These are phyloP conservation scores for Acacia crassicarpa DNA, from an alignment of 306 rosid species.

Conservation along the genomic window DNA sequence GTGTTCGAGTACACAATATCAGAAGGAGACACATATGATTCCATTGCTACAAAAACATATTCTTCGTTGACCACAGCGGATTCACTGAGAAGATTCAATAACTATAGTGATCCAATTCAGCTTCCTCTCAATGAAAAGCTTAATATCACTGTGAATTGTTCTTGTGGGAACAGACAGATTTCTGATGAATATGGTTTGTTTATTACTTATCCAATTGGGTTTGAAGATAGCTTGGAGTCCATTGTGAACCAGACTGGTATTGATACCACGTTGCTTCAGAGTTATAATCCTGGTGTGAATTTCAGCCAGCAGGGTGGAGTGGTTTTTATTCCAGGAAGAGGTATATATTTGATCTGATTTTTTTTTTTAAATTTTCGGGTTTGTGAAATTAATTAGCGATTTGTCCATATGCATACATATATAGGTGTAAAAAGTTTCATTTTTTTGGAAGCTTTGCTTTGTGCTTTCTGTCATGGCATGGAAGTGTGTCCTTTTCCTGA, in stretches of 20 bases:
- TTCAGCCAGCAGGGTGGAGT: neutral
- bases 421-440: neutral
- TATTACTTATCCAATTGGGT: neutral
- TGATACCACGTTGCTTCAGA: neutral
- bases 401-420: neutral
- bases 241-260: neutral
- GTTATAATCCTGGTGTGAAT: neutral
- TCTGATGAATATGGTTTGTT: neutral
- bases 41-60: neutral
- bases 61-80: neutral
- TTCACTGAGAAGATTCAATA: neutral
- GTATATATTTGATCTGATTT: neutral
- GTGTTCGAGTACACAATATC: neutral
- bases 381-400: neutral
- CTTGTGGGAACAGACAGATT: neutral
- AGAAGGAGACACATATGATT: neutral
- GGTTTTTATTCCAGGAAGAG: neutral
- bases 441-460: neutral
- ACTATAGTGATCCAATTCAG: neutral
- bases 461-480: neutral
- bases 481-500: too few species aligned
- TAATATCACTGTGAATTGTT: neutral
- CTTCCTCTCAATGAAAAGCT: neutral
- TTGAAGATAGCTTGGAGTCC: neutral
- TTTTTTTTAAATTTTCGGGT: neutral